These are phyloP conservation scores for Trichoderma gamsii DNA, from an alignment of 495 filamentous ascomycete species.

Conservation along the genomic window DNA sequence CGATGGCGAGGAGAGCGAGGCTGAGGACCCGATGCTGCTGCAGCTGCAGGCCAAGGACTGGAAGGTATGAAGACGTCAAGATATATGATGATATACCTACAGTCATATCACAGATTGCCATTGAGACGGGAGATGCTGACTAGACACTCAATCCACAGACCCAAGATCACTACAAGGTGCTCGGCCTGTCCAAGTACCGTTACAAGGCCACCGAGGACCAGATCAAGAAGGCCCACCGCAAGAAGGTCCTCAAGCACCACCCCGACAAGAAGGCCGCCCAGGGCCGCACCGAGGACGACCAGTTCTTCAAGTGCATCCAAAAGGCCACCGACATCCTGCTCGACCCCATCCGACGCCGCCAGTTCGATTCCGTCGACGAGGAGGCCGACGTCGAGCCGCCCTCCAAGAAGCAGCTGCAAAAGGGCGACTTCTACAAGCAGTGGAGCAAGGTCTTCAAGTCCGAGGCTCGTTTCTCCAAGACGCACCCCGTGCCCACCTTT, in stretches of 20 bases:
- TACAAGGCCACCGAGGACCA: slow-evolving; percentile 90
- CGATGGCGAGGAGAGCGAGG: slow-evolving; percentile 81
- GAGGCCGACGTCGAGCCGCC: slow-evolving; percentile 86
- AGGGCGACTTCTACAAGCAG: slow-evolving; percentile 89
- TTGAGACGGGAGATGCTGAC: neutral
- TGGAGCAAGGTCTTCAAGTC: slow-evolving; percentile 82
- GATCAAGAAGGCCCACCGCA: slow-evolving; percentile 96
- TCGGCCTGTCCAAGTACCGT: slow-evolving; percentile 87
- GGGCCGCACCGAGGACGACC: slow-evolving; percentile 84
- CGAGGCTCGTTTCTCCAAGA: slow-evolving; percentile 88
- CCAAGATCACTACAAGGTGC: slow-evolving; percentile 97
- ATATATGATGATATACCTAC: neutral
- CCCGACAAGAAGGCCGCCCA: slow-evolving; percentile 96
- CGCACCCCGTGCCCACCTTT: slow-evolving; percentile 76
- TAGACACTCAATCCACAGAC: slow-evolving; percentile 30
- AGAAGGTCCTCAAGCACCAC: slow-evolving; percentile 98
- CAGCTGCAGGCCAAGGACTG: slow-evolving; percentile 95
- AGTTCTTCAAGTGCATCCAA: slow-evolving; percentile 99
- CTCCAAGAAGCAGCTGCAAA: slow-evolving; percentile 76
- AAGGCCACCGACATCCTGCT: slow-evolving; percentile 90
- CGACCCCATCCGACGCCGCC: slow-evolving; percentile 86
- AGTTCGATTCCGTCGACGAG: slow-evolving; percentile 96
- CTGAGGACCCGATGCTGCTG: slow-evolving; percentile 86
- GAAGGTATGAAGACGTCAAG: slow-evolving; percentile 59
- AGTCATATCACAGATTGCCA: too few species aligned